Conservation (phyloP, 306 rosid species). For the Acacia melanoxylon region DNA sequence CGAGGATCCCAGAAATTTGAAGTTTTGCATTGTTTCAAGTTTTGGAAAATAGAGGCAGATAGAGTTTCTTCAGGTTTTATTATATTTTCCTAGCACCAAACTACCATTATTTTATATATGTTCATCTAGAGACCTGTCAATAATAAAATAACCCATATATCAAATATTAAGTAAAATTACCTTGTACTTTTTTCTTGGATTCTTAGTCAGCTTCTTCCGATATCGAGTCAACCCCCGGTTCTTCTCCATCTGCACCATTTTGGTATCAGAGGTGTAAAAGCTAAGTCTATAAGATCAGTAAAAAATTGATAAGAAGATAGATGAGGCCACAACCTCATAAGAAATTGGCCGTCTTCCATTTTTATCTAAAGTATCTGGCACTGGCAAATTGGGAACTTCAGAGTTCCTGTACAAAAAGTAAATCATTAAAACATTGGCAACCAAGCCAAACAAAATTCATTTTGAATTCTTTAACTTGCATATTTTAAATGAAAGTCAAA, state of each 20-base stretch:
- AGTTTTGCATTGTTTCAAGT: background rate
- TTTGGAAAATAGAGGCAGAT: background rate
- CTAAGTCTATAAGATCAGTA: background rate
- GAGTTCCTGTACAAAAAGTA: background rate
- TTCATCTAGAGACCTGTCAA: background rate
- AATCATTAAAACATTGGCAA: background rate
- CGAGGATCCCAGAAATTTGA: background rate
- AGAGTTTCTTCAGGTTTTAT: background rate
- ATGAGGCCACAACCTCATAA: background rate
- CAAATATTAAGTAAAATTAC: conserved; percentile 40
- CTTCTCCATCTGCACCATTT: conserved; percentile 18
- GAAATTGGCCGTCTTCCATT: conserved; percentile 4
- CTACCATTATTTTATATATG: background rate
- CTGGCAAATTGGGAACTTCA: background rate
- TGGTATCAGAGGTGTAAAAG: background rate
- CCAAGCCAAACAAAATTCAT: background rate
- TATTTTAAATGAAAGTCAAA: background rate
- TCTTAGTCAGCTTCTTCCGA: conserved; percentile 73
- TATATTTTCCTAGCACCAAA: background rate
- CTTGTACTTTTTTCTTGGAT: conserved; percentile 95
- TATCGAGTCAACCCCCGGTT: conserved; percentile 48
- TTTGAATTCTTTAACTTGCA: background rate
- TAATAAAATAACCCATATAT: background rate
- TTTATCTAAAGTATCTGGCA: background rate
- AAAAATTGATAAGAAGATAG: background rate